A percentile compares a stretch with the other conserved stretches of the same genome.
These are phyloP conservation scores for Neofusicoccum laricinum DNA, from an alignment of 2,329 filamentous ascomycete genomes.

Conservation along the genomic window DNA sequence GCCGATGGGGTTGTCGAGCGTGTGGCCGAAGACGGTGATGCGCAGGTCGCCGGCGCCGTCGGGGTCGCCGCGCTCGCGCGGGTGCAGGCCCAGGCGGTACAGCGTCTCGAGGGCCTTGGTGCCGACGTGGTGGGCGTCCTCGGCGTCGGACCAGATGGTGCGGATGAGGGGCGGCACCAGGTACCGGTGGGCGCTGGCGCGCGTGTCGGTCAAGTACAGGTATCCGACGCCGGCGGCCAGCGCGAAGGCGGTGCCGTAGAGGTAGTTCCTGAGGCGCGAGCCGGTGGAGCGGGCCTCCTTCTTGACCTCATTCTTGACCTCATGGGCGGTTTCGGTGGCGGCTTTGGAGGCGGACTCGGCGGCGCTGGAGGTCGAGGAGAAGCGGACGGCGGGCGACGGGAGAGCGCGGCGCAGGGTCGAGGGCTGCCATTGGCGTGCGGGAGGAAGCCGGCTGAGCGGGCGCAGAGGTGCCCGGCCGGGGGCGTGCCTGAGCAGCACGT, in stretches of 20 bases:
- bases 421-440: conserved; percentile 7
- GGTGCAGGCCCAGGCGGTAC: conserved; percentile 72
- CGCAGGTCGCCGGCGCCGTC: conserved; percentile 54
- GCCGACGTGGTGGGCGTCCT: conserved; percentile 86
- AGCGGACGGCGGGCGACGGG: neutral
- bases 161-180: conserved; percentile 61
- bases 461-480: neutral
- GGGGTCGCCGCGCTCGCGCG: conserved; percentile 70
- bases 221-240: conserved; percentile 47
- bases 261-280: conserved; percentile 47
- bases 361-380: neutral
- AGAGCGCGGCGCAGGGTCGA: neutral
- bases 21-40: conserved; percentile 72
- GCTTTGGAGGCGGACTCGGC: conserved; percentile 2
- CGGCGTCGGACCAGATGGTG: conserved; percentile 68
- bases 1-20: conserved; percentile 80
- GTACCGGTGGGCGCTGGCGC: conserved; percentile 53
- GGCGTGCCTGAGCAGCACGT: conserved; percentile 6
- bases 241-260: conserved; percentile 55
- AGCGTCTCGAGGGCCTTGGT: conserved; percentile 69
- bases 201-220: conserved; percentile 54
- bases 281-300: conserved; percentile 36
- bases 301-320: neutral
- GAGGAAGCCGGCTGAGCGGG: neutral
- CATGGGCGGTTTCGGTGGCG: conserved; percentile 24